These are phyloP conservation scores for Penicillium concentricum DNA, from an alignment of 2,329 filamentous ascomycete genomes.

Conservation along the genomic window DNA sequence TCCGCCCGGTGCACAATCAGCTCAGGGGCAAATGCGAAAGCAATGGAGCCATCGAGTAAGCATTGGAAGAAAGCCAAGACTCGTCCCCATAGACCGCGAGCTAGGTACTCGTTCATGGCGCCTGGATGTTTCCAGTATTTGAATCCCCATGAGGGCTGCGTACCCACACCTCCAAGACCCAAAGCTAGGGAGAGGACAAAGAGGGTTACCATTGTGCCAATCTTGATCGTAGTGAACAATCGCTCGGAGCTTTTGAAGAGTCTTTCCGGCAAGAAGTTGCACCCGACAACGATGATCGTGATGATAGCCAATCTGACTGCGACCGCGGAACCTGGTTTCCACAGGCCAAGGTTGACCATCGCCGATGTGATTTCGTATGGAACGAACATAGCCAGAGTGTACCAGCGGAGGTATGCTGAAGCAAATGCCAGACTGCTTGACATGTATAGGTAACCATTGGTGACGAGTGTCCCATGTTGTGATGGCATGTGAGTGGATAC, in stretches of 20 bases:
- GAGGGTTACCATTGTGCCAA: conserved; percentile 50
- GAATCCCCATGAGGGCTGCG: conserved; percentile 50
- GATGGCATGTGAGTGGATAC: conserved; percentile 39
- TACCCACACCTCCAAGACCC: conserved; percentile 52
- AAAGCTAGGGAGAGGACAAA: conserved; percentile 52
- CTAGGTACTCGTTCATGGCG: conserved; percentile 50
- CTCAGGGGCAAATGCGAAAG: conserved; percentile 55
- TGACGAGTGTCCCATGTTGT: conserved; percentile 41
- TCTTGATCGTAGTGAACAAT: conserved; percentile 50
- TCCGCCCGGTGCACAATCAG: conserved; percentile 56
- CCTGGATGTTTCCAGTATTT: conserved; percentile 51
- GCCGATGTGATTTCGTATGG: conserved; percentile 65
- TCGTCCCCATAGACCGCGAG: conserved; percentile 46
- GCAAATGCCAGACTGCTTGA: conserved; percentile 41
- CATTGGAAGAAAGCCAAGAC: conserved; percentile 52
- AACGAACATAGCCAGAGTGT: conserved; percentile 45
- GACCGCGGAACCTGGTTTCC: conserved; percentile 45
- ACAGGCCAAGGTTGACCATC: conserved; percentile 62
- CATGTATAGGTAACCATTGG: conserved; percentile 41
- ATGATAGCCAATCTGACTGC: conserved; percentile 52
- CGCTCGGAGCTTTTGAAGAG: conserved; percentile 52
- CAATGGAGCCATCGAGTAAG: conserved; percentile 51
- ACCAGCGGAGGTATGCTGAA: conserved; percentile 47
- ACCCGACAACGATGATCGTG: conserved; percentile 55
- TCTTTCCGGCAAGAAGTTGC: conserved; percentile 50